Conservation (phyloP, 192 early-diverging fungal genomes). For the Backusella tarrabulga region DNA sequence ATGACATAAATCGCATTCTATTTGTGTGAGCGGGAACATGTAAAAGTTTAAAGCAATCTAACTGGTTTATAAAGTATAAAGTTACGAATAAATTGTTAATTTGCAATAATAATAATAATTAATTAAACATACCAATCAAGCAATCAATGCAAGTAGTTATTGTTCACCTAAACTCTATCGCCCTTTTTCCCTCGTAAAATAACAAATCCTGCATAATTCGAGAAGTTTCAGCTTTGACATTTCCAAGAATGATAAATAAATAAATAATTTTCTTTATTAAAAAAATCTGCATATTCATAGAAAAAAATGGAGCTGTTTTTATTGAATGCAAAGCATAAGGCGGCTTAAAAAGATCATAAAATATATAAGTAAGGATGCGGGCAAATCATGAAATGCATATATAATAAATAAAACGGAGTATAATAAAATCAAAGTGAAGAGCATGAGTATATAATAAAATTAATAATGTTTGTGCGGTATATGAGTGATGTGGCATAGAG, state of each 20-base stretch:
- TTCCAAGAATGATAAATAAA: conserved; percentile 9
- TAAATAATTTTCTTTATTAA: conserved; percentile 9
- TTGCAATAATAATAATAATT: not conserved
- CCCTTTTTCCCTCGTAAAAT: conserved; percentile 1
- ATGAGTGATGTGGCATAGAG: not conserved
- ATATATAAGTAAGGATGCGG: not conserved
- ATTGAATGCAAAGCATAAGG: conserved; percentile 8
- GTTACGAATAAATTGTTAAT: conserved; percentile 2
- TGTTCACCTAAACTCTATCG: not conserved
- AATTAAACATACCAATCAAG: conserved; percentile 1
- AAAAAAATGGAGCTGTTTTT: conserved; percentile 1
- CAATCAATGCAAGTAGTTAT: not conserved
- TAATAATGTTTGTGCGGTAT: conserved; percentile 4
- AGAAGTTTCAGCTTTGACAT: conserved; percentile 10
- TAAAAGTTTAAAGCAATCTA: not conserved
- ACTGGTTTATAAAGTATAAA: not conserved
- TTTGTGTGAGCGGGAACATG: not conserved
- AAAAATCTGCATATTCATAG: conserved; percentile 9
- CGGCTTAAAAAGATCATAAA: conserved; percentile 8
- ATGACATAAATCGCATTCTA: not conserved
- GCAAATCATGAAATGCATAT: conserved; percentile 8
- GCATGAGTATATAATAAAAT: conserved; percentile 2
- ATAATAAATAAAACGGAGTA: not conserved
- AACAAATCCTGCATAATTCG: not conserved
- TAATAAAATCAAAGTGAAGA: conserved; percentile 5